These are phyloP conservation scores for Tubosaeta sp. DNA, from an alignment of 768 basidiomycete genomes.

Conservation along the genomic window DNA sequence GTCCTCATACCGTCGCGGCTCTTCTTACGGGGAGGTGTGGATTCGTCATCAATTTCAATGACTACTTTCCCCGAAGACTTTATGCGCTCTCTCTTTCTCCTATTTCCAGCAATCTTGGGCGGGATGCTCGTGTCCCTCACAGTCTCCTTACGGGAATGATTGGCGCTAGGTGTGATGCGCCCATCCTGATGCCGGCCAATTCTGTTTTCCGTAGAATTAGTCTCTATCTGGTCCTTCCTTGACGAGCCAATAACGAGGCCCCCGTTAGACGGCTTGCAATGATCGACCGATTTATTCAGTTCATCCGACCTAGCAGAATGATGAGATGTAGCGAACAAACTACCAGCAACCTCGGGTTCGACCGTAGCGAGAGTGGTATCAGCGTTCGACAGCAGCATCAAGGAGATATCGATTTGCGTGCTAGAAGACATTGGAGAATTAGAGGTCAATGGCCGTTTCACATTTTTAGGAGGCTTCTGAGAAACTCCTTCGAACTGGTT, in stretches of 20 bases:
- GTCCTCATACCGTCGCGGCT: conserved; percentile 5
- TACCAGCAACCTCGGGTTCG: background rate
- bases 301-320: background rate
- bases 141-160: background rate
- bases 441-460: background rate
- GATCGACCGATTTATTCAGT: background rate
- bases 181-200: background rate
- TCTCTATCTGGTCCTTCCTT: background rate
- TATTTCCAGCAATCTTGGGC: conserved; percentile 19
- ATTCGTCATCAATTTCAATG: conserved; percentile 14
- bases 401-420: conserved; percentile 13
- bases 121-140: conserved; percentile 1
- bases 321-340: background rate
- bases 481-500: background rate
- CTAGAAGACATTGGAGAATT: conserved; percentile 15
- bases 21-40: conserved; percentile 19
- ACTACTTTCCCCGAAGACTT: conserved; percentile 1
- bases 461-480: background rate
- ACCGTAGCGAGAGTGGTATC: background rate
- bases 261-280: background rate
- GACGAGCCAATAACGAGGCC: background rate
- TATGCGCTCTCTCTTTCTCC: conserved; percentile 24
- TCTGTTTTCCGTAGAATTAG: background rate
- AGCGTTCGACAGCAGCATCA: background rate
- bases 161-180: background rate